Percentiles rank a stretch among this genome's conserved stretches.
Conservation (phyloP, 768 basidiomycete genomes). For the Pleurotus giganteus region DNA sequence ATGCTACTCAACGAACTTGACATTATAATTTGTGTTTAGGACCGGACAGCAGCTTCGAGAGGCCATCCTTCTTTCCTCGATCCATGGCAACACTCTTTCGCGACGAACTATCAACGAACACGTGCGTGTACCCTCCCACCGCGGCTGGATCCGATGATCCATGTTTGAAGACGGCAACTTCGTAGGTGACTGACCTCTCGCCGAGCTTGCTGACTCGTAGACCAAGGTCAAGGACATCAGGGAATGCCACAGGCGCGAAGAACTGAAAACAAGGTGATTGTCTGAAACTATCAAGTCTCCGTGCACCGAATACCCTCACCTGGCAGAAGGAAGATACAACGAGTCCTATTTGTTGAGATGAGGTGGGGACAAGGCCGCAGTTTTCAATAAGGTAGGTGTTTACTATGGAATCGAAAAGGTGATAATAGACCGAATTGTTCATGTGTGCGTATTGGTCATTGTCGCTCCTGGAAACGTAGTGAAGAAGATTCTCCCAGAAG, state of each 20-base stretch:
- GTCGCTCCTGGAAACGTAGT: constrained; percentile 59
- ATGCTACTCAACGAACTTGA: too few relatives aligned
- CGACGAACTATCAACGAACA: constrained; percentile 67
- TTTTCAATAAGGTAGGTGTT: constrained; percentile 74
- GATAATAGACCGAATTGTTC: constrained; percentile 81
- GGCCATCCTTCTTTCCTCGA: constrained; percentile 39
- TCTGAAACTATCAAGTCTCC: not conserved
- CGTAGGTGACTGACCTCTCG: constrained; percentile 74
- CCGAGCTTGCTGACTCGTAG: constrained; percentile 68
- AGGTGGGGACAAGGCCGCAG: constrained; percentile 54
- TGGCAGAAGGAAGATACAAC: constrained; percentile 78
- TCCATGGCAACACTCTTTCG: constrained; percentile 56
- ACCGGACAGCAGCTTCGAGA: constrained; percentile 35
- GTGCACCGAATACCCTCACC: constrained; percentile 26
- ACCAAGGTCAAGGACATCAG: constrained; percentile 67
- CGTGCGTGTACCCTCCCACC: constrained; percentile 72
- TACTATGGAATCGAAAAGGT: constrained; percentile 78
- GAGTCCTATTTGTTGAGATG: constrained; percentile 61
- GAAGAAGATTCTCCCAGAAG: not conserved
- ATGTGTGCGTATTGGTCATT: constrained; percentile 85
- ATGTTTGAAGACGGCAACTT: constrained; percentile 71
- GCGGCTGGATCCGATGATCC: constrained; percentile 34
- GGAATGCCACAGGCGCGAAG: constrained; percentile 73
- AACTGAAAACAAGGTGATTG: constrained; percentile 37
- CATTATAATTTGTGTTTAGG: not conserved